Evolutionary conservation across 148 eudicot species (phyloP).

Genomic region (Euryodendron excelsum): DNA sequence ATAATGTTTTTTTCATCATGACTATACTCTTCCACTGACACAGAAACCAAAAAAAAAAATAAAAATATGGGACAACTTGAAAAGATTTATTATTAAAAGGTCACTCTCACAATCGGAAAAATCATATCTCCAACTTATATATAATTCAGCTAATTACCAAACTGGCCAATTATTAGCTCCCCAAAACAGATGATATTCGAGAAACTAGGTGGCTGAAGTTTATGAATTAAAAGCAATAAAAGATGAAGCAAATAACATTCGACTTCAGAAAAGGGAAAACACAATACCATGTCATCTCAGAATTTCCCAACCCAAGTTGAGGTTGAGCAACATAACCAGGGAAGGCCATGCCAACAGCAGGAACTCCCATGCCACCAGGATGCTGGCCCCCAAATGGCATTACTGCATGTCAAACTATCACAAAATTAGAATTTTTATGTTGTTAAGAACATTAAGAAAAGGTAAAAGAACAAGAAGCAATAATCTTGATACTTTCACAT

Average conservation of each 20-base stretch:
- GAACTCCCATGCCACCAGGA: constrained; percentile 87
- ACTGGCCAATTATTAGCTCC: neutral
- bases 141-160: neutral
- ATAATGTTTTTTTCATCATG: neutral
- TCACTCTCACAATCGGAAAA: neutral
- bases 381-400: constrained; percentile 91
- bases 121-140: neutral
- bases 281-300: constrained; percentile 94
- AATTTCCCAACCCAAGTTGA: constrained; percentile 65
- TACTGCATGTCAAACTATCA: constrained; percentile 44
- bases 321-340: constrained; percentile 95
- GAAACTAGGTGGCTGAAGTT: neutral
- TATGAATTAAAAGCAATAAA: neutral
- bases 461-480: neutral
- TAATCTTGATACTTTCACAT: neutral
- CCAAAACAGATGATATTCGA: neutral
- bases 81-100: neutral
- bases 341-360: constrained; percentile 98
- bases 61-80: neutral
- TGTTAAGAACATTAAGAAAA: neutral
- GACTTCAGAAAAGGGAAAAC: neutral
- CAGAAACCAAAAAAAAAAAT: neutral
- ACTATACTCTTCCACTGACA: neutral
- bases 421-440: neutral
- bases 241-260: neutral